Percentiles rank a stretch among this genome's conserved stretches.
Evolutionary conservation across 2,329 filamentous ascomycete genomes (phyloP).

Genomic region (Sporothrix dimorphospora): DNA sequence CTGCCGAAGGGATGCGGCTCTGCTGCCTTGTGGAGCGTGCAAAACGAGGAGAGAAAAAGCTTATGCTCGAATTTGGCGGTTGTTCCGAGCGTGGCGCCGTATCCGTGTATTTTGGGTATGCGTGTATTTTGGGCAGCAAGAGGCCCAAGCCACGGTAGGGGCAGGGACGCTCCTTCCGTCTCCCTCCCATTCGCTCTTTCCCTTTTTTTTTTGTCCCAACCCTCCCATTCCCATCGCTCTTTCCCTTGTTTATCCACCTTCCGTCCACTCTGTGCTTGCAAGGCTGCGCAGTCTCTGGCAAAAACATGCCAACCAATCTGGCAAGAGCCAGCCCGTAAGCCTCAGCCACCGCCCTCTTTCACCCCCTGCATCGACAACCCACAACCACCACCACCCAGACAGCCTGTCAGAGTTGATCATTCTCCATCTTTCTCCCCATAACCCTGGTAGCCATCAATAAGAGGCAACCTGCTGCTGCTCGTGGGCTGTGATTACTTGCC

Average conservation of each 20-base stretch:
- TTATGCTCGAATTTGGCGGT: neutral
- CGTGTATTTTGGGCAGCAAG: neutral
- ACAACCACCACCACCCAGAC: conserved; percentile 10
- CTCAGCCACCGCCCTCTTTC: neutral
- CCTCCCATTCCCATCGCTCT: neutral
- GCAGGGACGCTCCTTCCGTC: conserved; percentile 3
- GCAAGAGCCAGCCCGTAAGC: neutral
- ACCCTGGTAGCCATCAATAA: neutral
- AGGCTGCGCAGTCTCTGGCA: neutral
- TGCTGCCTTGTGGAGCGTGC: neutral
- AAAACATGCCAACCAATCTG: neutral
- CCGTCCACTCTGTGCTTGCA: neutral
- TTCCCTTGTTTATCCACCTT: neutral
- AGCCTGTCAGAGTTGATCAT: neutral
- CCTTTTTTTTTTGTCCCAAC: neutral
- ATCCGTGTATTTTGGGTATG: neutral
- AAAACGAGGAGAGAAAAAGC: neutral
- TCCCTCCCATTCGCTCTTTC: conserved; percentile 3
- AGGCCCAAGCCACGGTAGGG: neutral
- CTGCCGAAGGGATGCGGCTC: conserved; percentile 2
- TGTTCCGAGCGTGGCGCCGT: neutral
- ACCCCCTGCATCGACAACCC: neutral
- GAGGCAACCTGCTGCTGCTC: neutral
- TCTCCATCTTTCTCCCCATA: neutral
- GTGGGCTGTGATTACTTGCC: neutral